Evolutionary conservation across 2,329 filamentous ascomycete genomes (phyloP).

Genomic region (Aureobasidium sp.): DNA sequence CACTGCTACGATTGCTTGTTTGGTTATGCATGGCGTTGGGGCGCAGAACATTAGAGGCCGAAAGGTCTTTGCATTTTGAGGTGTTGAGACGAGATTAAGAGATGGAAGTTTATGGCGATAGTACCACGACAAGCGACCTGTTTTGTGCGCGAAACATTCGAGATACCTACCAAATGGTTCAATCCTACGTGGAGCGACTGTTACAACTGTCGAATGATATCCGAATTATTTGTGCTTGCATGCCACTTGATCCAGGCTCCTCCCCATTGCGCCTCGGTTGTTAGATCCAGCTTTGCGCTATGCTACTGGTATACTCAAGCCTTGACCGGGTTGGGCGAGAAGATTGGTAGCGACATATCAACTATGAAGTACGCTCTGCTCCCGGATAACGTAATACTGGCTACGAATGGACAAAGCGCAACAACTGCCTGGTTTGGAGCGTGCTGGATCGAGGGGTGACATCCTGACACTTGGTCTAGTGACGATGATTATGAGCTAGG

Average conservation of each 20-base stretch:
- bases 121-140: background rate
- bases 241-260: background rate
- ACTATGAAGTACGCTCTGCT: background rate
- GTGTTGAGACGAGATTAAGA: background rate
- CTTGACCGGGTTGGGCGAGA: too few species aligned
- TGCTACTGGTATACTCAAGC: too few species aligned
- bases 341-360: background rate
- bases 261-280: background rate
- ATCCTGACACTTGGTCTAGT: background rate
- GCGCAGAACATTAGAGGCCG: background rate
- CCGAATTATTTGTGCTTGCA: background rate
- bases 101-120: background rate
- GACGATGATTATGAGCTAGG: background rate
- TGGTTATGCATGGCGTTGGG: slow-evolving; percentile 6
- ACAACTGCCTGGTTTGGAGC: background rate
- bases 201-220: background rate
- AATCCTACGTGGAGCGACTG: background rate
- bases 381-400: background rate
- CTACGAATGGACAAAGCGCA: background rate
- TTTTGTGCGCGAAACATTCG: background rate
- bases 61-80: background rate
- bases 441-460: background rate
- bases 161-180: background rate
- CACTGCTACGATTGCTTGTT: background rate
- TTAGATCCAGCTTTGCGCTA: too few species aligned